Base-by-base conservation (phyloP, 495 filamentous ascomycete species). In the Lentithecium fluviatile region DNA sequence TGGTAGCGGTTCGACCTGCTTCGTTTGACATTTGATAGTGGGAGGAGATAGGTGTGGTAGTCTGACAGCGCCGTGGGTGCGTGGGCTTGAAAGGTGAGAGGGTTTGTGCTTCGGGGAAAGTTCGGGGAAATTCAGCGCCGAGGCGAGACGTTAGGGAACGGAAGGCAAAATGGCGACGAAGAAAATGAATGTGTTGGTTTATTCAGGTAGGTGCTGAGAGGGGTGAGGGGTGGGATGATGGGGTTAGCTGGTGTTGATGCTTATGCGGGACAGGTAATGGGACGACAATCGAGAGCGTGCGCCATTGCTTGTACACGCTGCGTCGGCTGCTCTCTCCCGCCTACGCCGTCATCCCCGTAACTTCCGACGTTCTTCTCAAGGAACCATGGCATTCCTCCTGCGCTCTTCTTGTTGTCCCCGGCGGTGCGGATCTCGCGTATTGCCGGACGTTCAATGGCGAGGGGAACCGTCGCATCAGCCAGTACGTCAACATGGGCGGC, bases 391-490 rank as follows among this genome's bases (percentile, higher is more conserved):
- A 82, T 0, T 77, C 87, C 12, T 84, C 91, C 0, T 98, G 94
- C 66, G 89, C 91, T 2, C 79, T 96, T 13, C 81, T 98, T 12
- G 91, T 98, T 5, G 83, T 98, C 51, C 94, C 94, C 10, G 95
- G 95, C 15, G 94, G 94, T n/a, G 94, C 90, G 17, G 94, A 98
- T 68, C 79, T 96, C 42, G 90, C 87, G 29, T 98, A 97, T 74
- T 96, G 91, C 69, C 85, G 88, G 4, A 85, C 82, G 11, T 80
- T 98, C 42, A 94, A 97, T 72, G 94, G 94, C 32, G 77, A 84
- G 56, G 94, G 94, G 13, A 98, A 97, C 71, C 80, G 87, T 37
- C 80, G 78, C 53, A 97, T 98, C 70, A 76, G 78, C 17, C 85
- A 91, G 59, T 98, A 87, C 70, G 89, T 98, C 45, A 86, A 87